Conservation (phyloP, 176 grass and related monocot species). For the Bolboschoenus planiculmis region DNA sequence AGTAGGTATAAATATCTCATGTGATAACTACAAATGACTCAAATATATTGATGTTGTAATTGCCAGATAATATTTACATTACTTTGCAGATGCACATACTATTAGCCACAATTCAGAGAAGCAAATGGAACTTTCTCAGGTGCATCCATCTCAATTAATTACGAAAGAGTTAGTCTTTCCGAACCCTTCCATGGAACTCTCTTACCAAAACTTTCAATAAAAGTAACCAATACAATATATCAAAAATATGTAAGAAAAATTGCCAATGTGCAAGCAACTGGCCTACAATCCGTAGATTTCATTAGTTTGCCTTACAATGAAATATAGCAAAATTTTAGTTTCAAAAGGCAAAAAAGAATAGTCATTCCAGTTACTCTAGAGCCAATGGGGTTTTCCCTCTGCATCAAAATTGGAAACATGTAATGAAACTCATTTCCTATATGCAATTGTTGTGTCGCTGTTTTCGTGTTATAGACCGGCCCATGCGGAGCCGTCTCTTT, state of each 20-base stretch:
- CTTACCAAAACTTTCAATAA: neutral
- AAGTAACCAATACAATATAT: neutral
- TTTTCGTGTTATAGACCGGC: constrained; percentile 66
- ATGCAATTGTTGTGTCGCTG: constrained; percentile 71
- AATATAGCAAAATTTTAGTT: constrained; percentile 1
- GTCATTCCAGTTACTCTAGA: neutral
- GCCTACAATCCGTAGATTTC: neutral
- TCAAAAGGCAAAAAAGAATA: neutral
- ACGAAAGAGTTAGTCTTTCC: no score
- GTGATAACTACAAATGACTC: no score
- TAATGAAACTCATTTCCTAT: constrained; percentile 12
- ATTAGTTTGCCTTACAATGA: neutral
- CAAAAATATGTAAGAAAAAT: neutral
- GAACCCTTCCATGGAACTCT: neutral
- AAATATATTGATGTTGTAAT: no score
- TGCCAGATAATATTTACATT: no score
- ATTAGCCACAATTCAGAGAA: no score
- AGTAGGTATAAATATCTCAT: no score
- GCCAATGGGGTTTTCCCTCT: neutral
- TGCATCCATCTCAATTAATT: no score
- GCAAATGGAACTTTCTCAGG: no score
- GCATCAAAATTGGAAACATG: neutral
- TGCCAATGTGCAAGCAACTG: neutral
- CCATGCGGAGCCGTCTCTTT: constrained; percentile 51
- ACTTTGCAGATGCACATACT: no score